These are phyloP conservation scores for Populus hybrid DNA, from an alignment of 441 rosid genomes.

Conservation along the genomic window DNA sequence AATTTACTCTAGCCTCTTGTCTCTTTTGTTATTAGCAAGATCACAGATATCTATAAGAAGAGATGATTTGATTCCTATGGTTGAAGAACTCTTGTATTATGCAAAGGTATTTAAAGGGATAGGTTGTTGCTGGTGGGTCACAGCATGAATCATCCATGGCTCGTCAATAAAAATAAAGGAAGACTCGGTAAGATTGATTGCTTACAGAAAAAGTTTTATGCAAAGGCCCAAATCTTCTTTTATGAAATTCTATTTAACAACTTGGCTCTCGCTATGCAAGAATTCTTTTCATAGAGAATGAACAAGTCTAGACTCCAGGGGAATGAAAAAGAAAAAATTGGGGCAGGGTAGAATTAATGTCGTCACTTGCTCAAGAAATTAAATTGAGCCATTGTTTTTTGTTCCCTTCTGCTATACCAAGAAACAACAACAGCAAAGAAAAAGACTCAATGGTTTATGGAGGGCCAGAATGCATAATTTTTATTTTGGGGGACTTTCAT, in stretches of 20 bases:
- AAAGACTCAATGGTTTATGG: too few relatives aligned
- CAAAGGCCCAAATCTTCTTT: background rate
- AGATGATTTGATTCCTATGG: background rate
- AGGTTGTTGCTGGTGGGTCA: conserved; percentile 1
- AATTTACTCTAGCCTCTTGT: background rate
- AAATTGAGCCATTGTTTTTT: background rate
- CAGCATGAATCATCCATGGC: conserved; percentile 32
- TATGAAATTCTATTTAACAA: background rate
- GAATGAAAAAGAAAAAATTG: background rate
- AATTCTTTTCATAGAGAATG: background rate
- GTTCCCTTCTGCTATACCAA: background rate
- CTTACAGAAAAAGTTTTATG: background rate
- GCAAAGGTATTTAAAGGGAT: conserved; percentile 28
- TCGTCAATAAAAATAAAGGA: conserved; percentile 21
- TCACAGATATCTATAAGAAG: background rate
- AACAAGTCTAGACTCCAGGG: background rate
- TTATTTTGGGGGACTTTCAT: too few relatives aligned
- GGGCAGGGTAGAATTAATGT: background rate
- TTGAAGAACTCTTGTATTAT: conserved; percentile 3
- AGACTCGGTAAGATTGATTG: background rate
- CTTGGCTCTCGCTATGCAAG: background rate
- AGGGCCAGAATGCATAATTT: too few relatives aligned
- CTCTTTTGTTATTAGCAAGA: background rate
- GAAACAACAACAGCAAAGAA: background rate
- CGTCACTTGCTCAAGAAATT: background rate